Percentiles rank a stretch among this genome's conserved stretches.
Evolutionary conservation across 495 filamentous ascomycete species (phyloP).

Genomic region (Daldinia grandis): DNA sequence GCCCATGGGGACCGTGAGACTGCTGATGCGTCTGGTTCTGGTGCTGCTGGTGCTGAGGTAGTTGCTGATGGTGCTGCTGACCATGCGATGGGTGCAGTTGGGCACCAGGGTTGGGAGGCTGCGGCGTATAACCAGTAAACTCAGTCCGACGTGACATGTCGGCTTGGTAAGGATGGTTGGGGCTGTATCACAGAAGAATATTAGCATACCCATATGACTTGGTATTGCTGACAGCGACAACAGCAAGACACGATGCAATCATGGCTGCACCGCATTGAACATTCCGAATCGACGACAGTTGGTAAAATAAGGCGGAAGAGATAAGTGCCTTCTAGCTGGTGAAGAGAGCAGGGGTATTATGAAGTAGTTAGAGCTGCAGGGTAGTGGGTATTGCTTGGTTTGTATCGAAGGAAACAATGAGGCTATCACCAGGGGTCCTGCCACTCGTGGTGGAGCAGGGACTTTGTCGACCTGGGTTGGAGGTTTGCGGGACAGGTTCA

Average conservation of each 20-base stretch:
- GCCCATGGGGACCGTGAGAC: slow-evolving; percentile 32
- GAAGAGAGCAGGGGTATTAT: slow-evolving; percentile 15
- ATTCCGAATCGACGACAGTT: slow-evolving; percentile 24
- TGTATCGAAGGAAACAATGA: slow-evolving; percentile 25
- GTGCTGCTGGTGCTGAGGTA: slow-evolving; percentile 41
- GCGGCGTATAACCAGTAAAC: slow-evolving; percentile 41
- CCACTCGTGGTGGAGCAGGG: slow-evolving; percentile 38
- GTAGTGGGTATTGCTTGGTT: slow-evolving; percentile 20
- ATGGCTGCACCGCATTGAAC: slow-evolving; percentile 38
- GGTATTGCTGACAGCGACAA: slow-evolving; percentile 34
- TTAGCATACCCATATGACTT: slow-evolving; percentile 41
- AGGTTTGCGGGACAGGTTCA: slow-evolving; percentile 36
- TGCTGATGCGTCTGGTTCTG: slow-evolving; percentile 41
- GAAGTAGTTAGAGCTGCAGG: slow-evolving; percentile 36
- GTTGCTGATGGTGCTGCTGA: slow-evolving; percentile 45
- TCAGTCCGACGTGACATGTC: slow-evolving; percentile 57
- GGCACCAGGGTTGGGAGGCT: slow-evolving; percentile 42
- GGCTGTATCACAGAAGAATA: slow-evolving; percentile 44
- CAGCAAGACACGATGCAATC: slow-evolving; percentile 33
- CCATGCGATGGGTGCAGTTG: slow-evolving; percentile 43
- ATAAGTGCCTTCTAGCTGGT: slow-evolving; percentile 19
- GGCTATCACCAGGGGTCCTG: slow-evolving; percentile 41
- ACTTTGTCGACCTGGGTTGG: slow-evolving; percentile 24
- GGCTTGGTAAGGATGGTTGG: slow-evolving; percentile 50
- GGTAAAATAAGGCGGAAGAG: slow-evolving; percentile 11